phyloP scores from a whole-genome alignment of 495 filamentous ascomycete genomes.

The Rhizodiscina lignyota region DNA sequence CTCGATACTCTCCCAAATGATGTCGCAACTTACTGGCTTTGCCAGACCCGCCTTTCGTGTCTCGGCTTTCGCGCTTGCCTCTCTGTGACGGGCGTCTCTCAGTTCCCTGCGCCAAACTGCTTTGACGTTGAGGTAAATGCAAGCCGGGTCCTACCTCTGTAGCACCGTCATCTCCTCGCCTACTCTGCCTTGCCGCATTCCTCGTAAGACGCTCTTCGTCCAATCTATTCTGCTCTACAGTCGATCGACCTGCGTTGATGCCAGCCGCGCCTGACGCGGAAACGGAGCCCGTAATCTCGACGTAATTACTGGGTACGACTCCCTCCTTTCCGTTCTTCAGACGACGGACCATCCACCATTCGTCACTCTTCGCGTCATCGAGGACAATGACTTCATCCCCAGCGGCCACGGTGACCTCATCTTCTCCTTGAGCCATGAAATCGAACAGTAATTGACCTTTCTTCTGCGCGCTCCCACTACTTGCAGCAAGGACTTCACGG shows the following conservation, averaged over 20 bases:
- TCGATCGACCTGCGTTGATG: conserved; percentile 50
- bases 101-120: conserved; percentile 44
- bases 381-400: conserved; percentile 85
- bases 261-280: conserved; percentile 29
- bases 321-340: conserved; percentile 84
- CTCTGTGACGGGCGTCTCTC: conserved; percentile 43
- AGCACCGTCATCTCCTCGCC: conserved; percentile 37
- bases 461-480: conserved; percentile 38
- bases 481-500: conserved; percentile 71
- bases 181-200: conserved; percentile 43
- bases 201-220: conserved; percentile 71
- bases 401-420: conserved; percentile 82
- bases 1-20: conserved; percentile 2
- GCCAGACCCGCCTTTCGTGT: conserved; percentile 10
- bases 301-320: conserved; percentile 96
- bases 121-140: conserved; percentile 49
- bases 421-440: conserved; percentile 89
- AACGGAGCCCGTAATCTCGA: conserved; percentile 61
- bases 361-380: conserved; percentile 81
- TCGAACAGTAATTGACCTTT: conserved; percentile 83
- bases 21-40: conserved; percentile 53
- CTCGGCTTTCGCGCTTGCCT: conserved; percentile 46
- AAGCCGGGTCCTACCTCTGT: conserved; percentile 64
- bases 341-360: conserved; percentile 95
- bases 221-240: conserved; percentile 63